Evolutionary conservation across 441 rosid genomes (phyloP).

Genomic region (Adansonia grandidieri): DNA sequence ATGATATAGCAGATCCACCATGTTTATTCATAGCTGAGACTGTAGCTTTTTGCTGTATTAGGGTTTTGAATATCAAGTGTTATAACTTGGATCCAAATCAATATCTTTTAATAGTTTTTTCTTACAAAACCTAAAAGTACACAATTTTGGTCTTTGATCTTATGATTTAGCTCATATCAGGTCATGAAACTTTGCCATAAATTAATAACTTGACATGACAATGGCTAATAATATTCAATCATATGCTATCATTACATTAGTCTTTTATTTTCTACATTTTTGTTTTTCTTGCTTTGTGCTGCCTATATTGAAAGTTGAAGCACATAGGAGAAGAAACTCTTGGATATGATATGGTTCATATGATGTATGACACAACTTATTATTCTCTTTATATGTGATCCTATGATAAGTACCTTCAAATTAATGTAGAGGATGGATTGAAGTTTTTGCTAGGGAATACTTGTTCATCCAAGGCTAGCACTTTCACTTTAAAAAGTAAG

Average conservation of each 20-base stretch:
- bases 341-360: too few relatives aligned
- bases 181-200: too few relatives aligned
- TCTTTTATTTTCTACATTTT: too few relatives aligned
- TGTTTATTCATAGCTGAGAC: not conserved
- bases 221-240: too few relatives aligned
- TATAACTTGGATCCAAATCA: not conserved
- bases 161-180: not conserved
- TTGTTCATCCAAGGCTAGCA: not conserved
- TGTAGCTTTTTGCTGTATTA: conserved; percentile 5
- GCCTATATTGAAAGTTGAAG: too few relatives aligned
- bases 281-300: too few relatives aligned
- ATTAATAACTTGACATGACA: too few relatives aligned
- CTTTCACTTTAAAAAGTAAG: not conserved
- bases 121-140: not conserved
- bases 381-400: not conserved
- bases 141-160: not conserved
- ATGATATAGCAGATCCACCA: not conserved
- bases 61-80: conserved; percentile 21
- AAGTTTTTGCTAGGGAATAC: not conserved
- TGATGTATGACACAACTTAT: not conserved
- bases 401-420: not conserved
- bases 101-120: not conserved
- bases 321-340: too few relatives aligned
- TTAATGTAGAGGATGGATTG: not conserved
- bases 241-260: too few relatives aligned